These are phyloP conservation scores for Gastrodia elata DNA, from an alignment of 106 monocot genomes.

Conservation along the genomic window DNA sequence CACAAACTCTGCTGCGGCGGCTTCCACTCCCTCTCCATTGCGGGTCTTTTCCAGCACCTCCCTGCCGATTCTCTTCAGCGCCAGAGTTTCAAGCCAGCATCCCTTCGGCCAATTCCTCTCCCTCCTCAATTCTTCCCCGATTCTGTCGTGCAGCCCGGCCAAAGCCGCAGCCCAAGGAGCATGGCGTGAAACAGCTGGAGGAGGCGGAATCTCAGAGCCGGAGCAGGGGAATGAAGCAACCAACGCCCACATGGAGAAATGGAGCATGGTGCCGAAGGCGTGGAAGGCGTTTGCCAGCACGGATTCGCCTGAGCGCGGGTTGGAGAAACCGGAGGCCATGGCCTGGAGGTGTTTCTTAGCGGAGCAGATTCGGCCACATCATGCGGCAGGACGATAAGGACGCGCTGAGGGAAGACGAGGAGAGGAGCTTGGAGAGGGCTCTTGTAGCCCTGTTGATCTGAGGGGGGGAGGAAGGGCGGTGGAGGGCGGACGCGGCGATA, in stretches of 20 bases:
- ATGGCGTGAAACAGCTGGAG: conserved; percentile 15
- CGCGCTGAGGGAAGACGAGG: no score
- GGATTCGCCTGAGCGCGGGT: conserved; percentile 22
- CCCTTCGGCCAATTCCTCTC: no score
- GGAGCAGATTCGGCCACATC: conserved; percentile 7
- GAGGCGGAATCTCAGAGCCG: not conserved
- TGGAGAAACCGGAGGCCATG: conserved; percentile 10
- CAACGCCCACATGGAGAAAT: conserved; percentile 53
- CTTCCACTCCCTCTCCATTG: conserved; percentile 10
- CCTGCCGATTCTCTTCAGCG: conserved; percentile 34
- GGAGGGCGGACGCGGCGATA: conserved; percentile 44
- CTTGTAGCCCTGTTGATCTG: conserved; percentile 38
- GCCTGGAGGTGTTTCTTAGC: conserved; percentile 8
- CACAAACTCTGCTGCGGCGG: conserved; percentile 29
- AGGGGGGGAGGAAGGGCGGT: not conserved
- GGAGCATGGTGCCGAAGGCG: conserved; percentile 55
- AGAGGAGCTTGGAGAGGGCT: conserved; percentile 55
- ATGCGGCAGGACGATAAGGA: conserved; percentile 6
- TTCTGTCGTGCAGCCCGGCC: conserved; percentile 40
- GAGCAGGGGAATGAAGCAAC: conserved; percentile 34
- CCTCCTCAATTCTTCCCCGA: conserved; percentile 49
- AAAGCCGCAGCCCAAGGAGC: conserved; percentile 43
- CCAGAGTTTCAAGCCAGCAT: conserved; percentile 41
- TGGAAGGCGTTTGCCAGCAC: conserved; percentile 30
- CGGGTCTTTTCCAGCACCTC: conserved; percentile 22